Base-by-base conservation (phyloP, 306 rosid genomes). In the Prunus padus region DNA sequence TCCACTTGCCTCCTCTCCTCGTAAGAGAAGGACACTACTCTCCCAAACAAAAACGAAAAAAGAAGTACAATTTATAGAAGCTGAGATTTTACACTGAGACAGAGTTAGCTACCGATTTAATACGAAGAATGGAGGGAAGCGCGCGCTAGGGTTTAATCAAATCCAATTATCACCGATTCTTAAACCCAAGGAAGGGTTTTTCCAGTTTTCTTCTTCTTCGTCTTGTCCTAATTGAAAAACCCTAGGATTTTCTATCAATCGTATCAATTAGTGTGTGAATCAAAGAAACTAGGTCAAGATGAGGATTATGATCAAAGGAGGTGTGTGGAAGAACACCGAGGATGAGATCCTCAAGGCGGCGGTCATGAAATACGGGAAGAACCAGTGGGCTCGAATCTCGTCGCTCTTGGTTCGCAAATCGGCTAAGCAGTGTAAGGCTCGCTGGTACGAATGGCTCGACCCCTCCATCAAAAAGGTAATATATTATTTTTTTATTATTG, bases 291-390 rank as follows among this genome's bases (percentile, higher is more conserved):
- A 26, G 20, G 81, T 54, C 80, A 91, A 89, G 78, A 93, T 93
- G 98, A 93, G 98, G 97, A 93, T 93, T 76, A 93, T 93, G 98
- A 93, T 93, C 22, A 93, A 93, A 72, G 98, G 97, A 20, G 97
- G 97, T 76, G 97, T 93, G 78, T 91, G 98, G 96, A 93, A 93
- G 79, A 93, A 93, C 96, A 93, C 98, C 22, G 97, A 93, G 70
- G 98, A 93, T 89, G 98, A 93, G 88, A 91, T 93, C 82, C 90
- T 93, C 13, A 93, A 93, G 80, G 98, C 98, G 20, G 98, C 96
- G 84, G 98, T 91, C 22, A 93, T 93, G 98, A 93, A 93, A 67
- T 93, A 91, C 79, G 96, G 98, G 3, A 91, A 93, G 69, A 93
- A 93, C 80, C 97, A 93, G 64, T 93, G 98, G 98, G 98, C 97